Percentiles rank a stretch among this genome's conserved stretches.
Conservation (phyloP, 73 alveolate species). For the Effrenium voratum region DNA sequence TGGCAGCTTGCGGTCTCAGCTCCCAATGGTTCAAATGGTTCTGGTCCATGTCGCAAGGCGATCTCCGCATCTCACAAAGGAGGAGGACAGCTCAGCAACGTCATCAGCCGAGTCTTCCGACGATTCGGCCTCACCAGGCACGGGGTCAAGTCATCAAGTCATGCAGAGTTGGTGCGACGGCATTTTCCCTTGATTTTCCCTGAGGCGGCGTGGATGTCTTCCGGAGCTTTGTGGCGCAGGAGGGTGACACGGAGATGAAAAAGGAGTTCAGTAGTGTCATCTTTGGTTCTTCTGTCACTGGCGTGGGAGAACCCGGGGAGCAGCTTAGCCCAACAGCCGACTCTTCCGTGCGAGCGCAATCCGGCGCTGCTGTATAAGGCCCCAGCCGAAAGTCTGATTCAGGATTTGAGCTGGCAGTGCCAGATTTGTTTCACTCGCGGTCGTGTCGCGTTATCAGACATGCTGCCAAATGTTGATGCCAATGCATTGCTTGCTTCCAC, state of each 20-base stretch:
- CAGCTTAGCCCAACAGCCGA: slow-evolving; percentile 52
- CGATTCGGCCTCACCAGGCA: slow-evolving; percentile 2
- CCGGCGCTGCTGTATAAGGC: no score
- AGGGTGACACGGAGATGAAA: slow-evolving; percentile 57
- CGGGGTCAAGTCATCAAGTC: not conserved
- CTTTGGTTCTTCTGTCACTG: slow-evolving; percentile 45
- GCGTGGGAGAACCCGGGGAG: slow-evolving; percentile 42
- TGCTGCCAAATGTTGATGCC: no score
- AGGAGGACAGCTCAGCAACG: slow-evolving; percentile 48
- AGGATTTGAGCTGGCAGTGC: no score
- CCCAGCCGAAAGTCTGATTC: no score
- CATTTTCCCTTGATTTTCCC: not conserved
- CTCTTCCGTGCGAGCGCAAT: not conserved
- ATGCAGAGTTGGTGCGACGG: not conserved
- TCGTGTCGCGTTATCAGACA: no score
- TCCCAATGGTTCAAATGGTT: not conserved
- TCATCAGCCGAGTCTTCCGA: slow-evolving; percentile 30
- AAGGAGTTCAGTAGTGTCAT: slow-evolving; percentile 32
- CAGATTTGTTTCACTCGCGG: no score
- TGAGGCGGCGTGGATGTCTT: slow-evolving; percentile 6
- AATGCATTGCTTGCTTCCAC: no score
- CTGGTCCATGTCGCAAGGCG: not conserved
- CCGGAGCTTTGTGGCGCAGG: slow-evolving; percentile 58
- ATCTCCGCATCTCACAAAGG: not conserved
- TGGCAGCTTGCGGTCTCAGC: no score